Evolutionary conservation across 2,329 filamentous ascomycete genomes (phyloP).

Genomic region (Aspergillus arachidicola): DNA sequence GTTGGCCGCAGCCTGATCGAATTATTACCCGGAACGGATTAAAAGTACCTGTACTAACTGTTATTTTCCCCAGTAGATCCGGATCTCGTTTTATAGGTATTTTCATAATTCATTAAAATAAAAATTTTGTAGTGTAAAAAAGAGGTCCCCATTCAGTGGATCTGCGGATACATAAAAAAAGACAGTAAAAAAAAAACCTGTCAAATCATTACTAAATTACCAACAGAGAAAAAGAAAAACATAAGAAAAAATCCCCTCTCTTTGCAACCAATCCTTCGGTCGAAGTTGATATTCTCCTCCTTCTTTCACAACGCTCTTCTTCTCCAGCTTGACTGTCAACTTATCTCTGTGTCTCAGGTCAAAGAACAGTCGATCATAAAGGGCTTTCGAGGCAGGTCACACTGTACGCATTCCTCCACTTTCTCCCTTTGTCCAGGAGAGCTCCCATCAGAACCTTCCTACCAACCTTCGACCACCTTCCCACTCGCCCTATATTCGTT

Average conservation of each 20-base stretch:
- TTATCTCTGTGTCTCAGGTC: slow-evolving; percentile 5
- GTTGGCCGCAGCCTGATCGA: neutral
- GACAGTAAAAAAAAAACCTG: slow-evolving; percentile 18
- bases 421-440: slow-evolving; percentile 24
- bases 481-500: slow-evolving; percentile 11
- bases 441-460: slow-evolving; percentile 19
- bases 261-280: slow-evolving; percentile 23
- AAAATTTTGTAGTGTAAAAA: neutral
- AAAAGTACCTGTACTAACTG: slow-evolving; percentile 14
- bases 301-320: slow-evolving; percentile 10
- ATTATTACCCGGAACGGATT: slow-evolving; percentile 12
- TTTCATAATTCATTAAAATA: slow-evolving; percentile 4
- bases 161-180: slow-evolving; percentile 30
- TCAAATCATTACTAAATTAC: slow-evolving; percentile 31
- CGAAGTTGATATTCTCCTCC: slow-evolving; percentile 8
- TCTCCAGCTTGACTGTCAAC: slow-evolving; percentile 5
- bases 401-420: slow-evolving; percentile 21
- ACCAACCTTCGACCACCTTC: slow-evolving; percentile 16
- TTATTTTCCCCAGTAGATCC: slow-evolving; percentile 8
- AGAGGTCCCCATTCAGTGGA: slow-evolving; percentile 27
- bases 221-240: slow-evolving; percentile 43
- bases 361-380: slow-evolving; percentile 6
- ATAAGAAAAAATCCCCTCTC: slow-evolving; percentile 22
- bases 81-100: slow-evolving; percentile 8
- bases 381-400: slow-evolving; percentile 2